Evolutionary conservation across 441 rosid genomes (phyloP), one percentile per base, ranked within the genome.

Genomic region (Bruguiera hainesii): DNA sequence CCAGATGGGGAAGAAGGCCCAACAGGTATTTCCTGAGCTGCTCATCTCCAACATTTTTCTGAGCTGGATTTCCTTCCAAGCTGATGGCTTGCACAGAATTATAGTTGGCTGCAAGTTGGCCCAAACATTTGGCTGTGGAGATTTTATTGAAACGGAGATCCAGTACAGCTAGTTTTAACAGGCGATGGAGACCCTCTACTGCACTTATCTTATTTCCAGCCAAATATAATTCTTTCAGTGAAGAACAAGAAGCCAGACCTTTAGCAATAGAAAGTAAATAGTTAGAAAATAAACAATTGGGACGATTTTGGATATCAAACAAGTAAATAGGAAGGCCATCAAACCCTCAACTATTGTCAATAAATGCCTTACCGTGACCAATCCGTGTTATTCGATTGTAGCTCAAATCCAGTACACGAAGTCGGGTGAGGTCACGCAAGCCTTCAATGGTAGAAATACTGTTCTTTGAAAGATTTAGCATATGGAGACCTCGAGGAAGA

Each of bases 41-140:
- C 61, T 94, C 99, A 61, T 94, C 98, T 69, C 99, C 98, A 20
- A 91, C 94, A 68, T 91, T 94, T 75, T 90, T 90, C 83, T 91
- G 98, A 9, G 96, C 98, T 20, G 98, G 97, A 79, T 91, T 94
- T 68, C 98, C 98, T 78, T 94, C 98, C 84, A 94, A 75, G 87
- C 96, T 90, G 71, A 94, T 86, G 62, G 96, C 97, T 73, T 91
- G 99, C 76, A 94, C 73, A 33, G 99, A 91, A 73, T 73, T 89
- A 86, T 88, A 88, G 80, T 91, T 91, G 20, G 99, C 94, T 11
- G 99, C 98, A 9, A 94, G 96, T 78, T 88, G 97, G 59, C 96
- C 98, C 3, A 94, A 84, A 72, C 87, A 82, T 81, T 91, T 94
- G 58, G 97, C 79, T 8, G 94, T 88, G 6, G 98, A 86, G 67